Conservation (phyloP, 441 rosid genomes). For the Theobroma grandiflorum region DNA sequence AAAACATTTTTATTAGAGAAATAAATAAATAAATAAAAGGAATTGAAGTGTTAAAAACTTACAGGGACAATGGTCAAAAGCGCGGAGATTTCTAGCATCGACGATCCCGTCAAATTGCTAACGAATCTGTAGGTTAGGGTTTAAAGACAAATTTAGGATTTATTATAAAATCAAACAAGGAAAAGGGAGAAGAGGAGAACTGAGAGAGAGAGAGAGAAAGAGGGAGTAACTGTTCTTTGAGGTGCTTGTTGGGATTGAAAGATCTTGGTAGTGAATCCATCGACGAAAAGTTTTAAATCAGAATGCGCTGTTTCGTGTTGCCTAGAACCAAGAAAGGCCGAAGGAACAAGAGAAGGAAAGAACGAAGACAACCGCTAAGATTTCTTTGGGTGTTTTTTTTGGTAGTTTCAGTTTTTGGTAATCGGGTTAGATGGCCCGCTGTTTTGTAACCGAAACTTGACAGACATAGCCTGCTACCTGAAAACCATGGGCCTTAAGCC, state of each 20-base stretch:
- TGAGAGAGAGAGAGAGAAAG: neutral
- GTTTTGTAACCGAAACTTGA: neutral
- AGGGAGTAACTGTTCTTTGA: constrained; percentile 71
- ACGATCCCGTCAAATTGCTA: constrained; percentile 84
- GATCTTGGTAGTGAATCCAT: constrained; percentile 49
- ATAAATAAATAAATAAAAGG: constrained; percentile 8
- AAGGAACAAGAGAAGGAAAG: neutral
- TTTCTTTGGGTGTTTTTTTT: neutral
- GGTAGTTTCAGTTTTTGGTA: too few relatives aligned
- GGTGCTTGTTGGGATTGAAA: constrained; percentile 72
- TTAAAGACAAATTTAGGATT: neutral
- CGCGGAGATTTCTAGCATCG: constrained; percentile 73
- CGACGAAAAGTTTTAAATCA: neutral
- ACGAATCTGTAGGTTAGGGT: constrained; percentile 63
- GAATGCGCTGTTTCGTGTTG: neutral
- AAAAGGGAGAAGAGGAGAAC: constrained; percentile 2
- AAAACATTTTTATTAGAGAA: neutral
- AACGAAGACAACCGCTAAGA: neutral
- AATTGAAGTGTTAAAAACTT: constrained; percentile 22
- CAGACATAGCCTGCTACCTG: neutral
- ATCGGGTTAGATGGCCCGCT: neutral
- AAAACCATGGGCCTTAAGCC: neutral
- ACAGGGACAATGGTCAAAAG: constrained; percentile 71
- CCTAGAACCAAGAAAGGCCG: neutral
- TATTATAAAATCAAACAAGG: constrained; percentile 8